A percentile compares a stretch with the other conserved stretches of the same genome.
Evolutionary conservation across 257 asterid species (phyloP).

Genomic region (Ligustrum vulgare): DNA sequence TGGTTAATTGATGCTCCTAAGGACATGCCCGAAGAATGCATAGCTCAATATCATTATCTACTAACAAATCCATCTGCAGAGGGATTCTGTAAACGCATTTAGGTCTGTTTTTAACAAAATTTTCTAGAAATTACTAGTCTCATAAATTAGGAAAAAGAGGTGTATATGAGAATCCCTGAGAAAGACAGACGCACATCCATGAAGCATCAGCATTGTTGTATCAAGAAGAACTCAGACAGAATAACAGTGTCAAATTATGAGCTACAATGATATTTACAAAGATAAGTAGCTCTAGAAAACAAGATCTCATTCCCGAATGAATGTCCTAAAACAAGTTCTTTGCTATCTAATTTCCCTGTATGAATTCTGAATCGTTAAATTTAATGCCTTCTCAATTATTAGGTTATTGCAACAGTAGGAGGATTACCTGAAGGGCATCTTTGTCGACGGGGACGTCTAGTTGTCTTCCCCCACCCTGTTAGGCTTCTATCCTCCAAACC

Average conservation of each 20-base stretch:
- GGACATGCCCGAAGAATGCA: no score
- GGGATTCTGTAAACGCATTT: no score
- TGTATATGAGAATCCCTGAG: no score
- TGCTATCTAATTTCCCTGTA: slow-evolving; percentile 34
- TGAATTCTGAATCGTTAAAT: slow-evolving; percentile 31
- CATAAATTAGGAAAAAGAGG: no score
- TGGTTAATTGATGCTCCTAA: slow-evolving; percentile 54
- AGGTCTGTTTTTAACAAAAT: no score
- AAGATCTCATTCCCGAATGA: slow-evolving; percentile 32
- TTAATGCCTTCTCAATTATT: slow-evolving; percentile 33
- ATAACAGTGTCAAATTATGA: slow-evolving; percentile 3
- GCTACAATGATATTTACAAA: slow-evolving; percentile 34
- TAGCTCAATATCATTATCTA: no score
- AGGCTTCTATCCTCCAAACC: slow-evolving; percentile 80
- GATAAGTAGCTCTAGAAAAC: slow-evolving; percentile 40
- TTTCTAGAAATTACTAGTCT: no score
- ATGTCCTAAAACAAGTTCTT: slow-evolving; percentile 39
- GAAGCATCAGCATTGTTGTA: slow-evolving; percentile 32
- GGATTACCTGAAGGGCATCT: slow-evolving; percentile 74
- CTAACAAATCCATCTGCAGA: no score
- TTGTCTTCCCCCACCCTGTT: slow-evolving; percentile 97
- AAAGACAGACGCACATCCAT: slow-evolving; percentile 12
- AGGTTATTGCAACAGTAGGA: slow-evolving; percentile 52
- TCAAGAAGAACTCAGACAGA: slow-evolving; percentile 21
- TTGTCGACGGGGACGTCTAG: slow-evolving; percentile 91